Percentiles rank a stretch among this genome's conserved stretches.
Conservation (phyloP, 2,329 filamentous ascomycete species). For the Pestalotiopsis sp. region DNA sequence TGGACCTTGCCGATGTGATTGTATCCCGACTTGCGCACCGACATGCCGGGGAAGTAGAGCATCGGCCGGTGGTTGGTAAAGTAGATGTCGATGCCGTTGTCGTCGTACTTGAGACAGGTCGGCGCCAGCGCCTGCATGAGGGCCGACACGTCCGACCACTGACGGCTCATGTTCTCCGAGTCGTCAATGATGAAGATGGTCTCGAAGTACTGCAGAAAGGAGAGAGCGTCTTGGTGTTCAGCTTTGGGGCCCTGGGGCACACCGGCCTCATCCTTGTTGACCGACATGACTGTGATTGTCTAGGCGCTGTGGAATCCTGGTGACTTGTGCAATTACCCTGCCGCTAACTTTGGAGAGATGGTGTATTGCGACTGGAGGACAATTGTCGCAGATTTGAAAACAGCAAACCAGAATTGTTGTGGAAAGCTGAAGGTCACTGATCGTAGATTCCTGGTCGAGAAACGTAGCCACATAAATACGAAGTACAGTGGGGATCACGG, state of each 20-base stretch:
- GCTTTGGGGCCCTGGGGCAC: conserved; percentile 20
- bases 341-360: background rate
- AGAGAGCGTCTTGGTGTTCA: conserved; percentile 55
- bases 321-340: background rate
- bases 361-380: background rate
- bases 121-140: conserved; percentile 68
- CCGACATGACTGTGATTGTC: background rate
- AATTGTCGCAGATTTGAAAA: background rate
- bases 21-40: conserved; percentile 20
- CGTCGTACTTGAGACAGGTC: conserved; percentile 68
- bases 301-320: background rate
- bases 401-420: background rate
- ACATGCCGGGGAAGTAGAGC: conserved; percentile 9
- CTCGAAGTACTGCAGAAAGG: conserved; percentile 68
- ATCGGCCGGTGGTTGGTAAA: conserved; percentile 65
- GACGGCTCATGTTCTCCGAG: conserved; percentile 66
- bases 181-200: conserved; percentile 79
- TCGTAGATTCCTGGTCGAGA: background rate
- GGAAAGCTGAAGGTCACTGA: background rate
- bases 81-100: conserved; percentile 72
- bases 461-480: background rate
- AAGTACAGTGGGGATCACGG: background rate
- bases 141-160: conserved; percentile 65
- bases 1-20: conserved; percentile 24
- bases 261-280: conserved; percentile 24